Evolutionary conservation across 2,329 filamentous ascomycete genomes (phyloP), one percentile per base, ranked within the genome.

Genomic region (Cordyceps javanica): DNA sequence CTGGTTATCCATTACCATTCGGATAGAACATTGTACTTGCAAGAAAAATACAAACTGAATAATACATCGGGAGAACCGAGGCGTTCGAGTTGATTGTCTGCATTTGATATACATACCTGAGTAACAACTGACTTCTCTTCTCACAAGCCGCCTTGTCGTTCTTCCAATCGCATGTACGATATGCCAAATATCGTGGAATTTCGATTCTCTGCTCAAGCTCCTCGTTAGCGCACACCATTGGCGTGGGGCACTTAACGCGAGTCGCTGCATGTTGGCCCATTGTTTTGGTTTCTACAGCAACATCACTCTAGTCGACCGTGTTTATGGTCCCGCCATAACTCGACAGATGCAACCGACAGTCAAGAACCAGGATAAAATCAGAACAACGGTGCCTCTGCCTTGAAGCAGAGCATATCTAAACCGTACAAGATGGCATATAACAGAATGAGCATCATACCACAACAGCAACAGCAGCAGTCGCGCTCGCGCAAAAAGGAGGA

Each of bases 361-460:
- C 23, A 42, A 32, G 21, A 30, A 36, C 19, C 16, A 36, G 21
- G 21, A 48, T 39, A 50, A 46, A 44, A 36, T 11, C 2, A 34
- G 30, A n/a, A 42, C 5, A 16, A 5, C 9, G 13, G 19, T 13
- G 23, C 23, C 42, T 41, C 44, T 45, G 34, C 44, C 3, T 11
- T 9, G 1, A 36, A 23, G 38, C 32, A 38, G 30, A 19, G 23
- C 38, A 42, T 44, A 28, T 16, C 11, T 7, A 23, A 21, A 45
- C 14, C 57, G 42, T 21, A 45, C 60, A 74, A 60, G 9, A 85
- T 85, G 82, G 72, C 82, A 50, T 85, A 78, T 73, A 84, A 84
- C 58, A 73, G 82, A 64, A 82, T 82, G 80, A 84, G 81, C 68
- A 85, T 85, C 66, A 76, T 84, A 58, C 82, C 82, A 38, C 68